Percentiles rank a stretch among this genome's conserved stretches.
Conservation (phyloP, 148 eudicot genomes). For the Rhododendron vialii region DNA sequence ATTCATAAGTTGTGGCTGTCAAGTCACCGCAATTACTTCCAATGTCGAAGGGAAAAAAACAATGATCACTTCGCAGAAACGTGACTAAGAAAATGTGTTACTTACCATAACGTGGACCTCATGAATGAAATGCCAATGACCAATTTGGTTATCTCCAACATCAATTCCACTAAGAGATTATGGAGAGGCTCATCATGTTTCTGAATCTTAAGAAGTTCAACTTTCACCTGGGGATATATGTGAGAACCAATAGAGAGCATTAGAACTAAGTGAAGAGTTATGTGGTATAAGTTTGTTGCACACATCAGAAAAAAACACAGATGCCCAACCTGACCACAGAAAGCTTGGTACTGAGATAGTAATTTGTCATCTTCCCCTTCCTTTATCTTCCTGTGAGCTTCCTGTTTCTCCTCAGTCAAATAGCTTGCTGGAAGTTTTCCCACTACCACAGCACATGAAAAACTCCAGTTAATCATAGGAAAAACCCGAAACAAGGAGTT, state of each 20-base stretch:
- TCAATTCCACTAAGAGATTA: slow-evolving; percentile 41
- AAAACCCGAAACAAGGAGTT: not conserved
- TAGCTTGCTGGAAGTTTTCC: slow-evolving; percentile 66
- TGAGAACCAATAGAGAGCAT: not conserved
- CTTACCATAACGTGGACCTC: slow-evolving; percentile 58
- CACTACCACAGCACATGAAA: slow-evolving; percentile 29
- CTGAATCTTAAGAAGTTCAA: slow-evolving; percentile 45
- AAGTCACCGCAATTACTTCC: not conserved
- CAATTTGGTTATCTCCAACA: slow-evolving; percentile 50
- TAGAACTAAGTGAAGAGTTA: not conserved
- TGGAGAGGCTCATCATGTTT: slow-evolving; percentile 53
- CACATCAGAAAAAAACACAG: not conserved
- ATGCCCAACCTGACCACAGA: slow-evolving; percentile 59
- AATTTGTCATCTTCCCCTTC: slow-evolving; percentile 45
- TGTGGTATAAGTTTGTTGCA: not conserved
- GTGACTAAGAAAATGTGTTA: not conserved
- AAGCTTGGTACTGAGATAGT: slow-evolving; percentile 40
- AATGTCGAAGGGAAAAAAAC: not conserved
- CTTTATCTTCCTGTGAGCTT: slow-evolving; percentile 42
- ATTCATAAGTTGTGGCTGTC: not conserved
- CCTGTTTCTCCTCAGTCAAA: slow-evolving; percentile 51
- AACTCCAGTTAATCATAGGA: not conserved
- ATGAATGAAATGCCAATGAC: slow-evolving; percentile 57
- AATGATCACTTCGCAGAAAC: not conserved
- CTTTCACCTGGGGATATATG: slow-evolving; percentile 40